A percentile compares a stretch with the other conserved stretches of the same genome.
phyloP scores from a whole-genome alignment of 1,284 basidiomycete species.

The Ustilago trichophora region DNA sequence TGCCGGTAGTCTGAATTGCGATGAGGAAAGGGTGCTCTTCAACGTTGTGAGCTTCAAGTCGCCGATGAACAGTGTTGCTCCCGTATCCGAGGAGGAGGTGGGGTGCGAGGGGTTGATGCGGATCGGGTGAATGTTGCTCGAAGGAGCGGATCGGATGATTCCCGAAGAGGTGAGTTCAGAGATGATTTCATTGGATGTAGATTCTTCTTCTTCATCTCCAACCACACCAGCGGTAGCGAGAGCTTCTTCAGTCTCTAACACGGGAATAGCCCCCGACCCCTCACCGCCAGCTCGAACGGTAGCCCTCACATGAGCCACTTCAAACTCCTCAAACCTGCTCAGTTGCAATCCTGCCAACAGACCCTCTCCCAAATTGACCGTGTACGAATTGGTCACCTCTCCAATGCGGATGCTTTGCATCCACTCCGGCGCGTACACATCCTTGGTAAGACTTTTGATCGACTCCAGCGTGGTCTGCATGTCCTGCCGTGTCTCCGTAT shows the following conservation, averaged over 20 bases:
- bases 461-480: slow-evolving; percentile 32
- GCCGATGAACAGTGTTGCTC: slow-evolving; percentile 62
- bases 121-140: not conserved
- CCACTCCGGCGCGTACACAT: slow-evolving; percentile 81
- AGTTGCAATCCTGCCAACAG: slow-evolving; percentile 81
- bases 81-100: not conserved
- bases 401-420: slow-evolving; percentile 86
- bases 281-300: slow-evolving; percentile 3
- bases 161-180: not conserved
- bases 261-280: slow-evolving; percentile 1
- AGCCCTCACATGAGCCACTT: slow-evolving; percentile 27
- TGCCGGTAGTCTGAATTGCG: slow-evolving; percentile 51
- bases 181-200: not conserved
- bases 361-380: slow-evolving; percentile 89
- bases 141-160: not conserved
- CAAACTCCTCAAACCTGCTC: slow-evolving; percentile 85
- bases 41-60: slow-evolving; percentile 64
- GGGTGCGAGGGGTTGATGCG: not conserved
- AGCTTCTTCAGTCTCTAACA: slow-evolving; percentile 11
- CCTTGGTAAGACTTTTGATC: slow-evolving; percentile 76
- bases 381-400: slow-evolving; percentile 93
- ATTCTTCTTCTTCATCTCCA: not conserved
- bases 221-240: not conserved
- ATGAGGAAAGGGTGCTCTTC: slow-evolving; percentile 37
- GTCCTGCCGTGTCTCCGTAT: slow-evolving; percentile 30